Evolutionary conservation across 106 monocot genomes (phyloP), one percentile per base, ranked within the genome.

Genomic region (Platanthera zijinensis): DNA sequence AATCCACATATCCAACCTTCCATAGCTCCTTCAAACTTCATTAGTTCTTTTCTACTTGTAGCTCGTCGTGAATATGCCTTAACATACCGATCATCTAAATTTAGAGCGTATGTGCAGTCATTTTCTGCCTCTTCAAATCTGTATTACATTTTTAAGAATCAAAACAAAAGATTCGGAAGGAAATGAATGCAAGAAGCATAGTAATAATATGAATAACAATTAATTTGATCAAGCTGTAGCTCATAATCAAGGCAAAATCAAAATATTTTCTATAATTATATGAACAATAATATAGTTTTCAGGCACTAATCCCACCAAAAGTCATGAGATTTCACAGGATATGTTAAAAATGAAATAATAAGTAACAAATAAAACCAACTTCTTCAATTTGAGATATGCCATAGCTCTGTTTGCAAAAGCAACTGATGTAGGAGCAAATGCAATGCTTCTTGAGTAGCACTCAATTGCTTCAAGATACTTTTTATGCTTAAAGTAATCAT

Each of bases 361-460:
- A 70, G 25, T 53, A 59, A 51, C 48, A 79, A 19, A 72, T 52
- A 66, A 13, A 78, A 54, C 84, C 80, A 83, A 73, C 99, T 88
- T 99, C 74, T 82, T 99, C 18, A 92, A 50, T 83, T 94, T 99
- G 32, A 94, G 87, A 88, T 90, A 99, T n/a, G 99, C 86, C 94
- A 99, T 99, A 50, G 99, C 99, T 88, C 99, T 86, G 77, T 99
- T 99, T 46, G 99, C 99, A 90, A 88, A 94, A 67, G 99, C 94
- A 73, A 99, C 92, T 50, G 92, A 74, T 50, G 89, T 88, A 21
- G 99, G 99, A 75, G 85, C 84, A 13, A 99, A 81, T 25, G 78
- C 99, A 67, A 99, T 94, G 78, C 99, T 99, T 83, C 92, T 88
- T 47, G 94, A 94, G 74, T 99, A 99, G 79, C 94, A 99, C 10